Conservation (phyloP, 164 flowering plant species). For the Dillenia suffruticosa region DNA sequence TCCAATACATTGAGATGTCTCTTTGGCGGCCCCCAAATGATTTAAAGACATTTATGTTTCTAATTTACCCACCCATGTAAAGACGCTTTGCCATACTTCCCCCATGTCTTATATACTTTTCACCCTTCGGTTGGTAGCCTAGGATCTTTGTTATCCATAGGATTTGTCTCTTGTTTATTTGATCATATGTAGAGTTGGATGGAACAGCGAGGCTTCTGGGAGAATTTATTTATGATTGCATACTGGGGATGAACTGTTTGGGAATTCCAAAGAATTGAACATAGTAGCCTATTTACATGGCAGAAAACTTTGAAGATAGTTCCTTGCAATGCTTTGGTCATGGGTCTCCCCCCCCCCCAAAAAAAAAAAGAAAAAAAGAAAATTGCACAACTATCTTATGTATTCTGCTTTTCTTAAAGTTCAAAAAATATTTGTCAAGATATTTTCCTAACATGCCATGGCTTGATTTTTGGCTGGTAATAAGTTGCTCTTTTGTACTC, state of each 20-base stretch:
- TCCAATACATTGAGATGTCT: conserved; percentile 36
- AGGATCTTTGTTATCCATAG: conserved; percentile 16
- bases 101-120: conserved; percentile 15
- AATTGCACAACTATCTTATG: too few species aligned
- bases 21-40: conserved; percentile 9
- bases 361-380: too few species aligned
- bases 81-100: conserved; percentile 20
- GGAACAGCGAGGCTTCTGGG: conserved; percentile 41
- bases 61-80: conserved; percentile 27
- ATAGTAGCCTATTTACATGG: too few species aligned
- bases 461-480: too few species aligned
- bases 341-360: too few species aligned
- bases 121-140: conserved; percentile 10
- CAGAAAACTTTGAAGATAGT: too few species aligned
- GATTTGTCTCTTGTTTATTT: conserved; percentile 17
- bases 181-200: conserved; percentile 36
- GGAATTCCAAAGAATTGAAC: background rate
- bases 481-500: too few species aligned
- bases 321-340: too few species aligned
- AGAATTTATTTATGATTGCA: conserved; percentile 14
- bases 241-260: background rate
- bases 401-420: too few species aligned
- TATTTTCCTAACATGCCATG: too few species aligned
- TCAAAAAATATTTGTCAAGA: too few species aligned
- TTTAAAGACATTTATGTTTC: conserved; percentile 12